These are phyloP conservation scores for Priceomyces haplophilus DNA, from an alignment of 805 yeast species.

Conservation along the genomic window DNA sequence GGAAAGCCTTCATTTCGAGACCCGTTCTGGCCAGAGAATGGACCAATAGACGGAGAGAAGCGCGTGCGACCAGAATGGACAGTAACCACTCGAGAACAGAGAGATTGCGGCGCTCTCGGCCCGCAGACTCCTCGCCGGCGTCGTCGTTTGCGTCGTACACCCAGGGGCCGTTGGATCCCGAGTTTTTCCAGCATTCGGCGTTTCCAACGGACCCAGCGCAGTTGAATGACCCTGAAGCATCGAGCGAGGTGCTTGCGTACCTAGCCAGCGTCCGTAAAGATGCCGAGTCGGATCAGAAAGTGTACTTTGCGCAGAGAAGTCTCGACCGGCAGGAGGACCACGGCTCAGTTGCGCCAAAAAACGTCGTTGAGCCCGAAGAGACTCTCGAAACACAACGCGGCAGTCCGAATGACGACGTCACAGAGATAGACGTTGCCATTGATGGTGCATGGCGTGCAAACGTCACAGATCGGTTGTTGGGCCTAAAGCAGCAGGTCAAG, in stretches of 20 bases:
- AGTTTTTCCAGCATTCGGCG: slow-evolving; percentile 31
- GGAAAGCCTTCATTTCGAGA: too few relatives aligned
- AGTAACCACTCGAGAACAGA: too few relatives aligned
- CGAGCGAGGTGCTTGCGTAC: slow-evolving; percentile 20
- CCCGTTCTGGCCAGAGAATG: too few relatives aligned
- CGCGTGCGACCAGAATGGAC: too few relatives aligned
- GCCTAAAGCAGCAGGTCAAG: neutral
- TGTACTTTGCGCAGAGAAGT: slow-evolving; percentile 12
- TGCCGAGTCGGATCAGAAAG: slow-evolving; percentile 23
- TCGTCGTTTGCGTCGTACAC: neutral
- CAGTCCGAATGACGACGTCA: neutral
- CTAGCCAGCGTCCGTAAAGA: slow-evolving; percentile 28
- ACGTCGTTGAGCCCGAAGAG: neutral
- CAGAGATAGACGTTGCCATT: neutral
- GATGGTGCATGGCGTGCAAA: neutral
- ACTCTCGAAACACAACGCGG: too few relatives aligned
- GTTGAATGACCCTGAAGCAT: slow-evolving; percentile 5
- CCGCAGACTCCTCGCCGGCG: too few relatives aligned
- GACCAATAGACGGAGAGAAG: too few relatives aligned
- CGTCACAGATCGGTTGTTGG: neutral
- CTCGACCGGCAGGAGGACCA: too few relatives aligned
- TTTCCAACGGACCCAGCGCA: slow-evolving; percentile 17
- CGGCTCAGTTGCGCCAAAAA: neutral
- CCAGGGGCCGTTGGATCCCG: slow-evolving; percentile 21
- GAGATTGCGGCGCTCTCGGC: neutral